These are phyloP conservation scores for Yamadazyma takamatsuzukensis DNA, from an alignment of 805 yeast species.

Conservation along the genomic window DNA sequence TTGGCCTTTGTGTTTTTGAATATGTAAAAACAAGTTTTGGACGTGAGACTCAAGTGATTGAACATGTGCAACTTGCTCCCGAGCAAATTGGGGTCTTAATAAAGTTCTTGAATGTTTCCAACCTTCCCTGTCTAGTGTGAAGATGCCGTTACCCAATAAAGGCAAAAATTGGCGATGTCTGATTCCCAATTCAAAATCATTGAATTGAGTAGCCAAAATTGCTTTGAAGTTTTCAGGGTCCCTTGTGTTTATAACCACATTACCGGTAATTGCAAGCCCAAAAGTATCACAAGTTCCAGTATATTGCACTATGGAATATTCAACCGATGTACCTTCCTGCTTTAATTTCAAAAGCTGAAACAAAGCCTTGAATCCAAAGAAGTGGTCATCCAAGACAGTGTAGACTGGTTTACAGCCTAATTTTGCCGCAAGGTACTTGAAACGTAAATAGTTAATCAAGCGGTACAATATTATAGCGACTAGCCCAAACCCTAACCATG, in stretches of 20 bases:
- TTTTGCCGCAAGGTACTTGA: constrained; percentile 8
- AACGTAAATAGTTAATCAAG: no score
- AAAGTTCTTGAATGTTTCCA: constrained; percentile 35
- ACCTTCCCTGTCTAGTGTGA: constrained; percentile 32
- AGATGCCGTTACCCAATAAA: constrained; percentile 33
- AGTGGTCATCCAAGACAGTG: constrained; percentile 8
- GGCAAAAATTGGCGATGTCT: constrained; percentile 28
- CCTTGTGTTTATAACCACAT: constrained; percentile 19
- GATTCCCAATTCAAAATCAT: constrained; percentile 28
- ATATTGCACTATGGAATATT: constrained; percentile 13
- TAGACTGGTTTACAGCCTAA: constrained; percentile 12
- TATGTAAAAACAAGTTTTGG: constrained; percentile 20
- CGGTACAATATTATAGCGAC: no score
- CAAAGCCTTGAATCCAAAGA: constrained; percentile 15
- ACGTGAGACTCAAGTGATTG: constrained; percentile 27
- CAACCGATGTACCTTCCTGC: constrained; percentile 17
- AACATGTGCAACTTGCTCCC: constrained; percentile 33
- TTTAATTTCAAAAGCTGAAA: constrained; percentile 9
- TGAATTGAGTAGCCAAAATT: constrained; percentile 33
- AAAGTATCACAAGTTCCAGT: constrained; percentile 3
- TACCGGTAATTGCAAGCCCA: constrained; percentile 17
- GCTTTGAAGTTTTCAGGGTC: constrained; percentile 36
- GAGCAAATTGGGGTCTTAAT: constrained; percentile 35
- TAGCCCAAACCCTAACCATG: no score
- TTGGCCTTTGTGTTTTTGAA: constrained; percentile 16